Base-by-base conservation (phyloP, 225 moss, liverwort and hornwort genomes). In the Polytrichum formosum region DNA sequence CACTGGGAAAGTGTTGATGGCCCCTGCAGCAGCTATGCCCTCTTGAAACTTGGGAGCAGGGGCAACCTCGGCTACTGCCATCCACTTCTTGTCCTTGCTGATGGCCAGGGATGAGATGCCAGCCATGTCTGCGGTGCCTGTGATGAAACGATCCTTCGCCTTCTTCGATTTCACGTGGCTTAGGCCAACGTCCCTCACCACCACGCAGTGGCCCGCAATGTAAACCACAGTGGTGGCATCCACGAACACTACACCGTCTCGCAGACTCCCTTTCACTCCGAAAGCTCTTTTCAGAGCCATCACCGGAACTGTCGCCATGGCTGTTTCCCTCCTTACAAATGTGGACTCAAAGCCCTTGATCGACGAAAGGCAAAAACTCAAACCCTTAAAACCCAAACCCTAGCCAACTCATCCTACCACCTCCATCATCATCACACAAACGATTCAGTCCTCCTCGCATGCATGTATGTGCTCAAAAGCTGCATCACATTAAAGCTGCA, bases 161-260 rank as follows among this genome's bases (percentile, higher is more conserved):
- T 79, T 84, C 66, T 80, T 80, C 7, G 58, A 58, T 58, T 58
- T 21, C 23, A 20, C 21, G 58, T 58, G 58, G 58, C 46, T 46
- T 46, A 88, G 62, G 0, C 28, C 78, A 17, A 78, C 64, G 4
- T 73, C 78, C 67, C 77, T 88, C 62, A 88, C 83, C 2, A 91
- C 56, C 33, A 90, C 73, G 18, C 84, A 80, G 26, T 94, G 94
- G 4, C 90, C 92, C 0, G 86, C 91, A 1, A 83, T 74, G 0
- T 78, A 87, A 0, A 88, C 75, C 0, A 80, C 73, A 1, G 84
- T 90, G 18, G 69, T 67, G 17, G 83, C 81, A 19, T 90, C 87
- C 64, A 91, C 69, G 29, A 94, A 94, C 19, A 88, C 81, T 59
- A 94, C 67, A 3, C 88, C 76, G 37, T 90, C 88, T 3, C 83